phyloP scores from a whole-genome alignment of 257 asterid genomes.

The Solanum etuberosum region DNA sequence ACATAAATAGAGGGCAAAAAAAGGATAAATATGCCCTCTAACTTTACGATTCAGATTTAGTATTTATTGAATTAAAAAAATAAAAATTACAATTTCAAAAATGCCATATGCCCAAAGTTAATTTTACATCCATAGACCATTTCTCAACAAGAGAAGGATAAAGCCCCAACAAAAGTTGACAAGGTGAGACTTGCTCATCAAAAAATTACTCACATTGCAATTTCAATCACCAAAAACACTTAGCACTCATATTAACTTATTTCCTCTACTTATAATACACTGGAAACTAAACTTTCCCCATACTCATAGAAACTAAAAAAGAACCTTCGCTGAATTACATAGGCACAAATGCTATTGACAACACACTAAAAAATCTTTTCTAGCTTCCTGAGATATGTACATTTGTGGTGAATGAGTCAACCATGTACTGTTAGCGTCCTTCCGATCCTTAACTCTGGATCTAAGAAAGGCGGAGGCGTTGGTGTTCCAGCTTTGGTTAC shows the following conservation, averaged over 20 bases:
- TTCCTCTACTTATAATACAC: background rate
- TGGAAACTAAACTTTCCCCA: background rate
- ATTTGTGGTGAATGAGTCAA: background rate
- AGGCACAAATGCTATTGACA: background rate
- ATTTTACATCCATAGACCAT: background rate
- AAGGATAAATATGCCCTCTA: background rate
- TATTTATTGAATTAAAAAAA: background rate
- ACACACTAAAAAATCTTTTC: background rate
- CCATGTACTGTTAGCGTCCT: background rate
- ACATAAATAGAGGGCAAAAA: background rate
- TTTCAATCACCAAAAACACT: background rate
- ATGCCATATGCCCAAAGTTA: too few species aligned
- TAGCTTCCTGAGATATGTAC: background rate
- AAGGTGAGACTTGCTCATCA: background rate
- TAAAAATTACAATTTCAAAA: too few species aligned
- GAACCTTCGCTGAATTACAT: background rate
- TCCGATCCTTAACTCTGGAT: conserved; percentile 22
- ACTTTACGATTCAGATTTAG: background rate
- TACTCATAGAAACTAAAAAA: background rate
- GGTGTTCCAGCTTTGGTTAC: conserved; percentile 49
- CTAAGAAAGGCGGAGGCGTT: conserved; percentile 27
- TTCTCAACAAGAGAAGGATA: background rate
- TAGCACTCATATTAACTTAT: background rate
- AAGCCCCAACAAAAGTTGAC: background rate
- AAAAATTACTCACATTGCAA: background rate